Percentiles rank a stretch among this genome's conserved stretches.
Conservation (phyloP, 2,329 filamentous ascomycete genomes). For the Curvularia sp. region DNA sequence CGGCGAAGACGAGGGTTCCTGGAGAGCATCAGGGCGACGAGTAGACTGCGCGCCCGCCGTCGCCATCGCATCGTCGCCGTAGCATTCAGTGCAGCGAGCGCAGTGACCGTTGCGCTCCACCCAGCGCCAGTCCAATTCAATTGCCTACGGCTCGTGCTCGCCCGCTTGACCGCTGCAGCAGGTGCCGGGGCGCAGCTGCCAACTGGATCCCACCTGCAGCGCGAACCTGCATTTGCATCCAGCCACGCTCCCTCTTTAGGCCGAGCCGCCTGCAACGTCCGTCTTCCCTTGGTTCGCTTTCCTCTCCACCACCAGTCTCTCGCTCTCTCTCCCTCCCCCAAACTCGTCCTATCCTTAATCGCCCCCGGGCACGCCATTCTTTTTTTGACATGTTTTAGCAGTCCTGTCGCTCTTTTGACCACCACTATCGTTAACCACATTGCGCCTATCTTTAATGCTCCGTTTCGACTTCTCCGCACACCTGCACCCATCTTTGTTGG, state of each 20-base stretch:
- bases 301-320: conserved; percentile 23
- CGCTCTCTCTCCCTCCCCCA: conserved; percentile 21
- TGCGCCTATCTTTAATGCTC: conserved; percentile 42
- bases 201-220: conserved; percentile 46
- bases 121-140: neutral
- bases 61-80: neutral
- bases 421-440: conserved; percentile 25
- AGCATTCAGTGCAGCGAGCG: neutral
- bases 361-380: conserved; percentile 46
- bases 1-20: conserved; percentile 31
- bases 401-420: conserved; percentile 45
- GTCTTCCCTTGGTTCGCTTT: conserved; percentile 22
- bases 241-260: conserved; percentile 35
- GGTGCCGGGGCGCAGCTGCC: conserved; percentile 34
- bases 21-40: conserved; percentile 28
- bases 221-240: conserved; percentile 34
- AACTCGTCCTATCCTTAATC: conserved; percentile 42
- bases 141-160: neutral
- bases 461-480: conserved; percentile 33
- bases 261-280: conserved; percentile 28
- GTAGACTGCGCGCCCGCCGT: conserved; percentile 12
- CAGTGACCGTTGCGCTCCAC: neutral
- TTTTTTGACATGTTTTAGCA: conserved; percentile 41
- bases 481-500: conserved; percentile 26
- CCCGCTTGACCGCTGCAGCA: conserved; percentile 11